Evolutionary conservation across 768 basidiomycete species (phyloP), one percentile per base, ranked within the genome.

Genomic region (Rhizopogon vulgaris): DNA sequence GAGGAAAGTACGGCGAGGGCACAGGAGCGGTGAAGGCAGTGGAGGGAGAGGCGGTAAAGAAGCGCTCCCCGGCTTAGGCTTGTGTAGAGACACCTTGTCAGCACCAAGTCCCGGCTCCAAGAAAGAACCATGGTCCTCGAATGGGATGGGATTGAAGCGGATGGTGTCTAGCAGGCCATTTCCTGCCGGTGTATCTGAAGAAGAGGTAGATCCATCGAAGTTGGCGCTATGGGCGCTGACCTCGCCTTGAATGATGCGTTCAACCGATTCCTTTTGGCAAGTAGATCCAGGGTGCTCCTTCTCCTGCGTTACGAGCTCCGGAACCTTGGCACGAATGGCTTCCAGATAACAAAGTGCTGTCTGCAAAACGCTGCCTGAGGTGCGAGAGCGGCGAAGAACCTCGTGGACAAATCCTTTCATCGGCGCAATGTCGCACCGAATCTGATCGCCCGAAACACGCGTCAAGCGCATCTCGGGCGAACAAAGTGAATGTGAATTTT

Each of bases 301-400:
- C 49, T 86, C 84, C 56, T 74, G 69, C 1, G 58, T 68, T 43
- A 80, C 71, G 9, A 90, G 72, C 41, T 84, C 82, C 1, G 87
- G 82, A 11, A 94, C 70, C 63, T 80, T 84, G 25, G 72, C 63
- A 5, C 89, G 84, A n/a, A 91, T 77, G 4, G 87, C 90, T 66
- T 92, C 90, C 11, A 94, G 72, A 63, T 94, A 94, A 64, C 92
- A 91, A 0, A 92, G 70, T 0, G 93, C 92, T 0, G 90, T 88
- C 64, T 94, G 91, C 7, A 95, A 76, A 3, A 92, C 88, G 40
- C 78, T 81, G 39, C 85, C 87, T 4, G 89, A 87, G 0, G 91
- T 94, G 42, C 89, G 80, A 11, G 90, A 93, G 36, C 93, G 85
- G 48, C 89, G 79, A 12, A 95, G 77, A 7, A 94, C 87, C 69